Conservation (phyloP, 371 early-diverging fungal species). For the Mortierella sp. region DNA sequence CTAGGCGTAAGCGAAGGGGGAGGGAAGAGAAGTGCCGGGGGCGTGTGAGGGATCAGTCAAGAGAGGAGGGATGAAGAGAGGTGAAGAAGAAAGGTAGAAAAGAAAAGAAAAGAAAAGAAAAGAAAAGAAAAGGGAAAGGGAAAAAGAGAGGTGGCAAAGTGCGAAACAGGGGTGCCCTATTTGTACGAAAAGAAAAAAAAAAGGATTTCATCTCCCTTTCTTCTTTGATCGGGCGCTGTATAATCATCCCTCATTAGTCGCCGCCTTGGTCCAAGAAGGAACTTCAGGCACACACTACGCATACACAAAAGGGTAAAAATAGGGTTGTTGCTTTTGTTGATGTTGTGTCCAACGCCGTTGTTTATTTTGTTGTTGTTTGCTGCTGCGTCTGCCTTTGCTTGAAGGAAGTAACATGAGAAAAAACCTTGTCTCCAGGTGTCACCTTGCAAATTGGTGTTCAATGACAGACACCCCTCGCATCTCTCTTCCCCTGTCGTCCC, state of each 20-base stretch:
- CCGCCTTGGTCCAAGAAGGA: background rate
- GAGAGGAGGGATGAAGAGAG: background rate
- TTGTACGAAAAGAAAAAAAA: background rate
- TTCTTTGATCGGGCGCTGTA: background rate
- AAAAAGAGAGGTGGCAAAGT: background rate
- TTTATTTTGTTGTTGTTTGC: background rate
- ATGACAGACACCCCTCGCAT: no score
- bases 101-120: background rate
- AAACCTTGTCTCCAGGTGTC: background rate
- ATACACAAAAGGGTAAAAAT: slow-evolving; percentile 6
- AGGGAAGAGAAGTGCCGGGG: background rate
- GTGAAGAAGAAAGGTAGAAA: background rate
- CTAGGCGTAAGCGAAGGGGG: background rate
- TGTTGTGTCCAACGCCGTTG: background rate
- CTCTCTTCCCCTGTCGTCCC: background rate
- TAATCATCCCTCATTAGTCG: background rate
- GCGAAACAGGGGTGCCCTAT: background rate
- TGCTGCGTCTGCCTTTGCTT: background rate
- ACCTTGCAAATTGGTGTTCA: background rate
- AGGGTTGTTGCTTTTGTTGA: background rate
- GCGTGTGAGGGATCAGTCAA: background rate
- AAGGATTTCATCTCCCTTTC: background rate
- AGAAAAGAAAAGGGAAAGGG: background rate
- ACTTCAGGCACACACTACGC: no score
- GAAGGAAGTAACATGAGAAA: background rate